These are phyloP conservation scores for Panicum miliaceum DNA, from an alignment of 176 grass and related monocot species.

Conservation along the genomic window DNA sequence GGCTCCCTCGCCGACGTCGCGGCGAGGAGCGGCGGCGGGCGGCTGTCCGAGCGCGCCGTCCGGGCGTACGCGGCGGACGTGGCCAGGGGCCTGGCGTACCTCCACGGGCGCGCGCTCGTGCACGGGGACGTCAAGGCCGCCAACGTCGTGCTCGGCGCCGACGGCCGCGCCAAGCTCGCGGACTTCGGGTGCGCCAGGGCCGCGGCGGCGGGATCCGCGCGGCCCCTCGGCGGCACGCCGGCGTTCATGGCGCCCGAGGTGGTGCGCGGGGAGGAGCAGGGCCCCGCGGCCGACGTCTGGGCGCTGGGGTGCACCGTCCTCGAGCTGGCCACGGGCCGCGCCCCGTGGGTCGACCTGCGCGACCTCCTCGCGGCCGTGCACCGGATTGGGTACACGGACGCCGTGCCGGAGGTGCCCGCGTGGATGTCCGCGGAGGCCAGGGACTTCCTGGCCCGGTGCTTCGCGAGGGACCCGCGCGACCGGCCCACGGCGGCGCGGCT, in stretches of 20 bases:
- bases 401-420: conserved; percentile 50
- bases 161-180: conserved; percentile 62
- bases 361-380: conserved; percentile 56
- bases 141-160: conserved; percentile 72
- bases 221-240: conserved; percentile 61
- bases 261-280: conserved; percentile 70
- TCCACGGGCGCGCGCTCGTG: conserved; percentile 57
- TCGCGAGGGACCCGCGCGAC: conserved; percentile 51
- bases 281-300: conserved; percentile 70
- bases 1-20: conserved; percentile 64
- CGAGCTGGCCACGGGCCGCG: conserved; percentile 70
- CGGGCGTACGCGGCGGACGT: conserved; percentile 50
- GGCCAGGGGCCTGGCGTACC: conserved; percentile 57
- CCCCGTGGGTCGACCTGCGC: conserved; percentile 48
- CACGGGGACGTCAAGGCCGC: conserved; percentile 72
- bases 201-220: neutral
- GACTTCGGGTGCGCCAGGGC: conserved; percentile 71
- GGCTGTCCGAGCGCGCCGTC: conserved; percentile 43
- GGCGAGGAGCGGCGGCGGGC: conserved; percentile 30
- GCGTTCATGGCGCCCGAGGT: conserved; percentile 95
- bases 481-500: conserved; percentile 57
- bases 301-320: conserved; percentile 71
- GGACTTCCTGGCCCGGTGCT: conserved; percentile 68
- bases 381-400: conserved; percentile 67
- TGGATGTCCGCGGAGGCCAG: conserved; percentile 62